A percentile compares a stretch with the other conserved stretches of the same genome.
These are phyloP conservation scores for Cyathus striatus DNA, from an alignment of 768 basidiomycete species.

Conservation along the genomic window DNA sequence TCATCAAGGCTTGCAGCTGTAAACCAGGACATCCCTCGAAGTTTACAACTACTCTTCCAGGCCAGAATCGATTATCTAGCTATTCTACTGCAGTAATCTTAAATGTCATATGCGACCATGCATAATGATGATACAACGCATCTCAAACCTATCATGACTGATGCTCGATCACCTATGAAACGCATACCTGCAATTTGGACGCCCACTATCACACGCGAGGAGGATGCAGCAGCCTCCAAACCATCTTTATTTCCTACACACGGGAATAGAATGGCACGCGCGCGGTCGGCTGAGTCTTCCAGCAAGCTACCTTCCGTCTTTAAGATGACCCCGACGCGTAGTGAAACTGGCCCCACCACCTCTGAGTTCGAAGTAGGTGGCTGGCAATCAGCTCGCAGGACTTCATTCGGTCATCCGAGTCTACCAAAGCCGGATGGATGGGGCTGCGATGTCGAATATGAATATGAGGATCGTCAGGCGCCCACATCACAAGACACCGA, in stretches of 20 bases:
- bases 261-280: conserved; percentile 45
- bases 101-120: too few relatives aligned
- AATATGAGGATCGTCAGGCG: conserved; percentile 5
- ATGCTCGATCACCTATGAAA: conserved; percentile 24
- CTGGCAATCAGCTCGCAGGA: too few relatives aligned
- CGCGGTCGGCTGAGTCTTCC: conserved; percentile 36
- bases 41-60: too few relatives aligned
- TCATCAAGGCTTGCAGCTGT: too few relatives aligned
- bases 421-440: not conserved
- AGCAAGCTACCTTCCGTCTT: conserved; percentile 34
- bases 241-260: conserved; percentile 24
- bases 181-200: conserved; percentile 44
- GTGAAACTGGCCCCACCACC: conserved; percentile 14
- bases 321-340: conserved; percentile 32
- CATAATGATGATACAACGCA: too few relatives aligned
- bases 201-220: conserved; percentile 38
- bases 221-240: conserved; percentile 35
- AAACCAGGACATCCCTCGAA: too few relatives aligned
- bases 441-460: not conserved
- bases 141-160: too few relatives aligned
- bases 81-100: too few relatives aligned
- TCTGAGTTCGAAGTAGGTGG: too few relatives aligned
- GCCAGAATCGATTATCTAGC: too few relatives aligned
- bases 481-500: conserved; percentile 6
- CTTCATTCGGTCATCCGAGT: too few relatives aligned